Conservation (phyloP, 192 early-diverging fungal genomes). For the Coemansia sp. region DNA sequence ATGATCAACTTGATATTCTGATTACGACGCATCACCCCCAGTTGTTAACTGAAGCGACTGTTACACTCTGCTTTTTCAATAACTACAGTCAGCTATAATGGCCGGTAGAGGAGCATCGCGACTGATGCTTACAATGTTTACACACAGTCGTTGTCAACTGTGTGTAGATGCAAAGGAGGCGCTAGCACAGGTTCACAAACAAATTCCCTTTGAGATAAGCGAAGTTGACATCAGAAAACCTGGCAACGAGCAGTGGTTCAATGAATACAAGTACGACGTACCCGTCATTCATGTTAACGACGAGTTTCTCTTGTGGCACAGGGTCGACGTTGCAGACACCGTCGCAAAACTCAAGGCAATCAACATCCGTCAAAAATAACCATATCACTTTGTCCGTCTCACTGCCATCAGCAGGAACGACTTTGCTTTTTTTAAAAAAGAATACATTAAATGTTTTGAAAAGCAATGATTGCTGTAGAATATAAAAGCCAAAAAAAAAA, state of each 20-base stretch:
- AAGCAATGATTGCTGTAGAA: neutral
- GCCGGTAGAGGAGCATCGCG: slow-evolving; percentile 14
- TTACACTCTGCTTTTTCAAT: neutral
- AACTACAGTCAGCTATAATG: neutral
- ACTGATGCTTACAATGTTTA: slow-evolving; percentile 50
- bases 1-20: neutral
- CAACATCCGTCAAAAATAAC: neutral
- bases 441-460: neutral
- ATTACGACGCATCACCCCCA: neutral
- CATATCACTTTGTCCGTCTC: neutral
- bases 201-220: slow-evolving; percentile 39
- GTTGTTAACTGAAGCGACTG: neutral
- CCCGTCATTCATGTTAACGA: slow-evolving; percentile 48
- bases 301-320: slow-evolving; percentile 50
- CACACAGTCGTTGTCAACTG: slow-evolving; percentile 49
- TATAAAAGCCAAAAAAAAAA: neutral
- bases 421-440: neutral
- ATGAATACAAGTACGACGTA: slow-evolving; percentile 54
- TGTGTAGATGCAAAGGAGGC: slow-evolving; percentile 52
- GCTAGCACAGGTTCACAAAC: slow-evolving; percentile 32
- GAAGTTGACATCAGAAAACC: slow-evolving; percentile 49
- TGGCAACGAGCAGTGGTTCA: slow-evolving; percentile 47
- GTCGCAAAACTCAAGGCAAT: slow-evolving; percentile 34
- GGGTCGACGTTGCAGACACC: slow-evolving; percentile 38
- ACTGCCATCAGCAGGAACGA: neutral